Conservation (phyloP, 768 basidiomycete species). For the Trichaptum fuscoviolaceum region DNA sequence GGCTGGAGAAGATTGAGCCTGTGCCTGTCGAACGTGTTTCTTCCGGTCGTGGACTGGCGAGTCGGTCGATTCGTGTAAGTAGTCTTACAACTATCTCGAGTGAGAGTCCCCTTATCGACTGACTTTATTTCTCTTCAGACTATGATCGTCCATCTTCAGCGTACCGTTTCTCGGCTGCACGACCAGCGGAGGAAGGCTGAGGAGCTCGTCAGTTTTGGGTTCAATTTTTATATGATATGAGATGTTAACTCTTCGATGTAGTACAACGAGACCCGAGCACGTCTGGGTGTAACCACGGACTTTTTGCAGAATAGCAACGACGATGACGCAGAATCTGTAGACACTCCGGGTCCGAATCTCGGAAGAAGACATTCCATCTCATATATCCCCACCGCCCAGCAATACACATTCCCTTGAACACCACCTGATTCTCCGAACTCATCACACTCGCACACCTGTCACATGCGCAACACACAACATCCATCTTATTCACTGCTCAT, state of each 20-base stretch:
- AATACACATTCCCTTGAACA: not conserved
- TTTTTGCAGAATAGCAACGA: not conserved
- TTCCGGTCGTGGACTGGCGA: slow-evolving; percentile 50
- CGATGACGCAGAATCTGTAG: not conserved
- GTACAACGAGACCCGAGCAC: not conserved
- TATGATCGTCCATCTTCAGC: slow-evolving; percentile 66
- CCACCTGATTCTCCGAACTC: not conserved
- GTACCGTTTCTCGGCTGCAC: slow-evolving; percentile 46
- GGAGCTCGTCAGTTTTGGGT: slow-evolving; percentile 38
- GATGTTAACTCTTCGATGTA: not conserved
- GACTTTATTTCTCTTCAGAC: slow-evolving; percentile 36
- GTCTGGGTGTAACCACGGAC: not conserved
- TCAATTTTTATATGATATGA: not conserved
- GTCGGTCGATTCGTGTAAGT: slow-evolving; percentile 57
- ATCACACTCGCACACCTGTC: not conserved
- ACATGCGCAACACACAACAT: not conserved
- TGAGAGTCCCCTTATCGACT: slow-evolving; percentile 3
- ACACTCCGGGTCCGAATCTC: not conserved
- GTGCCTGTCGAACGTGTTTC: slow-evolving; percentile 44
- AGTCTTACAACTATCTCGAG: not conserved
- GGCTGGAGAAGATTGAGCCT: slow-evolving; percentile 42
- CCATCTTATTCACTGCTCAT: not conserved
- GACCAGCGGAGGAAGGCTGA: slow-evolving; percentile 48
- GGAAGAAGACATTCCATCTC: not conserved
- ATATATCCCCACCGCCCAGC: not conserved